These are phyloP conservation scores for Heterobasidion annosum DNA, from an alignment of 1,284 basidiomycete genomes.

Conservation along the genomic window DNA sequence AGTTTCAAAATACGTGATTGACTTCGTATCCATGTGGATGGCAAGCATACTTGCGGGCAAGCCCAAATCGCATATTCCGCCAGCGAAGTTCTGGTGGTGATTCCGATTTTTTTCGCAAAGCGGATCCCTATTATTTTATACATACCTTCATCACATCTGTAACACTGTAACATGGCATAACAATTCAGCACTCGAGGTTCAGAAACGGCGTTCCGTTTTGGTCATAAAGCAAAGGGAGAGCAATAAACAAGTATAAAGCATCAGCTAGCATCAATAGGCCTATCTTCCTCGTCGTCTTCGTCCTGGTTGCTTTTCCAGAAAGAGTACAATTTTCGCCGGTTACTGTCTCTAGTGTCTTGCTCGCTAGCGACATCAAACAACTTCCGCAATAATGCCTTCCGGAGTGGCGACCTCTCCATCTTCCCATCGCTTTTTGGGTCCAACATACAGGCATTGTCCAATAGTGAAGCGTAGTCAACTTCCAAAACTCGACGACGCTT, in stretches of 20 bases:
- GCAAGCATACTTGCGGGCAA: not conserved
- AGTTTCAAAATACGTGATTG: not conserved
- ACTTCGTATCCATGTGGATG: not conserved
- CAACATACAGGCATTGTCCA: constrained; percentile 40
- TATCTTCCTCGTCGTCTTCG: constrained; percentile 7
- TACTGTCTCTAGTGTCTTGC: constrained; percentile 65
- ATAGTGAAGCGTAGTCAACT: constrained; percentile 29
- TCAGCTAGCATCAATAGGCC: constrained; percentile 7
- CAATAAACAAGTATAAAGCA: not conserved
- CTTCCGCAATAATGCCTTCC: constrained; percentile 48
- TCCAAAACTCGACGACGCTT: constrained; percentile 30
- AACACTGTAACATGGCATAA: not conserved
- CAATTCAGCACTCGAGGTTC: too few species aligned
- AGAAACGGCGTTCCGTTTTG: too few species aligned
- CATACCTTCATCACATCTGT: not conserved
- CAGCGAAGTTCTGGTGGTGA: constrained; percentile 2
- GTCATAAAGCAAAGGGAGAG: not conserved
- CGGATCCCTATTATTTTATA: not conserved
- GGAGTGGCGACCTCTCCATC: constrained; percentile 31
- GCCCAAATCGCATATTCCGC: constrained; percentile 5
- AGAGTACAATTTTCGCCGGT: constrained; percentile 75
- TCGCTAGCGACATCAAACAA: constrained; percentile 75
- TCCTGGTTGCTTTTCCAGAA: constrained; percentile 62
- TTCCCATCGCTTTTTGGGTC: constrained; percentile 28
- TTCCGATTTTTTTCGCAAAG: not conserved